Conservation (phyloP, 2,329 filamentous ascomycete species). For the Xylariomycetidae sp. region DNA sequence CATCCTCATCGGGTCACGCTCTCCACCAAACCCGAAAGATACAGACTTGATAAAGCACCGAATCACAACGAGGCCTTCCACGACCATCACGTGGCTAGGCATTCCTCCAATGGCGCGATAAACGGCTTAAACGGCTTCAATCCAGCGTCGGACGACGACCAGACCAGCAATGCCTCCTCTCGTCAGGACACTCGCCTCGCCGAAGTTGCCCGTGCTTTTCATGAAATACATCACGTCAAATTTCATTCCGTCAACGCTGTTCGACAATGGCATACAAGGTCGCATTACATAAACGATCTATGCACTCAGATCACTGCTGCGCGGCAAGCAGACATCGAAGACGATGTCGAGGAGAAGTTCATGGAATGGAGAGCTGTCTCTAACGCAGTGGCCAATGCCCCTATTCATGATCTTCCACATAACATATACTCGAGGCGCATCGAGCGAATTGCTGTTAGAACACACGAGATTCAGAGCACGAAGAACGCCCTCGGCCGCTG, state of each 20-base stretch:
- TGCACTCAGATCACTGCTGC: slow-evolving; percentile 19
- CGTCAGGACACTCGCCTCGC: slow-evolving; percentile 8
- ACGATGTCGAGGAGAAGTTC: slow-evolving; percentile 17
- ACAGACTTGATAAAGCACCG: neutral
- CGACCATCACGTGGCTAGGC: neutral
- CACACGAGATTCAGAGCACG: slow-evolving; percentile 20
- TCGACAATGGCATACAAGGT: slow-evolving; percentile 24
- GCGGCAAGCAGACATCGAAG: slow-evolving; percentile 18
- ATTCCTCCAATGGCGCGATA: neutral
- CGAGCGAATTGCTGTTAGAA: slow-evolving; percentile 22
- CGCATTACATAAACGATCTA: slow-evolving; percentile 15
- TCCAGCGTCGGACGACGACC: neutral
- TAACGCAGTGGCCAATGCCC: slow-evolving; percentile 15
- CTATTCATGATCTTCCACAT: slow-evolving; percentile 15
- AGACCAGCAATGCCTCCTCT: slow-evolving; percentile 5
- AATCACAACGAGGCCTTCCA: neutral
- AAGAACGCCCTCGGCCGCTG: slow-evolving; percentile 21
- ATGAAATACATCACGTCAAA: slow-evolving; percentile 18
- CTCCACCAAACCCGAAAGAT: neutral
- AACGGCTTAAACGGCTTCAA: neutral
- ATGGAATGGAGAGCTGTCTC: slow-evolving; percentile 20
- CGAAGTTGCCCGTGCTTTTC: slow-evolving; percentile 21
- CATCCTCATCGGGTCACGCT: neutral
- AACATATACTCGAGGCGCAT: slow-evolving; percentile 27
- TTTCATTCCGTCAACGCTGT: slow-evolving; percentile 18